Evolutionary conservation across 2,329 filamentous ascomycete species (phyloP).

Genomic region (Myriosclerotinia curreyana): DNA sequence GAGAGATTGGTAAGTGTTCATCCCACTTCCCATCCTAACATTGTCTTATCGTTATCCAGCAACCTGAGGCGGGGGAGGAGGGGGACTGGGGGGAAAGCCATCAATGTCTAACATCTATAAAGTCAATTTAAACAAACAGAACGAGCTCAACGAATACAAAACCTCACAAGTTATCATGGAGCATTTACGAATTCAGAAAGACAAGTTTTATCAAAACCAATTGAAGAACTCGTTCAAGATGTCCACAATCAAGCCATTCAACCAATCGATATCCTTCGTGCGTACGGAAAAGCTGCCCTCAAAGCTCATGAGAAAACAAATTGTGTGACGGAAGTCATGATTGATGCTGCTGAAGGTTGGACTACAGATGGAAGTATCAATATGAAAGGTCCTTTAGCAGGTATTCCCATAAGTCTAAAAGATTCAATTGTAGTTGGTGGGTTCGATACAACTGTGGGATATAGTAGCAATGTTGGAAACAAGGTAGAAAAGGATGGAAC

Average conservation of each 20-base stretch:
- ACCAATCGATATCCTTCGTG: slow-evolving; percentile 71
- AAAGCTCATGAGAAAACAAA: slow-evolving; percentile 85
- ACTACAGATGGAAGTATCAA: slow-evolving; percentile 57
- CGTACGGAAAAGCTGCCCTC: slow-evolving; percentile 83
- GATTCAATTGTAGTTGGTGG: slow-evolving; percentile 76
- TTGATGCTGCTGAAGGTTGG: slow-evolving; percentile 76
- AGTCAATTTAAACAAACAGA: slow-evolving; percentile 80
- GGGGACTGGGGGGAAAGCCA: neutral
- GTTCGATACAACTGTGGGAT: slow-evolving; percentile 81
- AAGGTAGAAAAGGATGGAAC: slow-evolving; percentile 73
- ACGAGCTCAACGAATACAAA: slow-evolving; percentile 65
- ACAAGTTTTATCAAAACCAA: slow-evolving; percentile 66
- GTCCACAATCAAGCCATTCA: slow-evolving; percentile 67
- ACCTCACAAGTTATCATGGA: slow-evolving; percentile 63
- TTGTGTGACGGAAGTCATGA: slow-evolving; percentile 82
- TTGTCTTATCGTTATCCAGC: slow-evolving; percentile 14
- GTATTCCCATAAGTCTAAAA: slow-evolving; percentile 83
- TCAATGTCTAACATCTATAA: slow-evolving; percentile 36
- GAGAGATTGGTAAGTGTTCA: slow-evolving; percentile 36
- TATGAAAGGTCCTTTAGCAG: slow-evolving; percentile 76
- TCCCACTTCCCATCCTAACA: neutral
- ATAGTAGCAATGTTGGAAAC: slow-evolving; percentile 69
- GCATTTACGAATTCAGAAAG: slow-evolving; percentile 64
- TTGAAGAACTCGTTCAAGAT: slow-evolving; percentile 72
- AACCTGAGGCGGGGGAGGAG: neutral